Evolutionary conservation across 768 basidiomycete genomes (phyloP), one percentile per base, ranked within the genome.

Genomic region (Psilocybe cubensis): DNA sequence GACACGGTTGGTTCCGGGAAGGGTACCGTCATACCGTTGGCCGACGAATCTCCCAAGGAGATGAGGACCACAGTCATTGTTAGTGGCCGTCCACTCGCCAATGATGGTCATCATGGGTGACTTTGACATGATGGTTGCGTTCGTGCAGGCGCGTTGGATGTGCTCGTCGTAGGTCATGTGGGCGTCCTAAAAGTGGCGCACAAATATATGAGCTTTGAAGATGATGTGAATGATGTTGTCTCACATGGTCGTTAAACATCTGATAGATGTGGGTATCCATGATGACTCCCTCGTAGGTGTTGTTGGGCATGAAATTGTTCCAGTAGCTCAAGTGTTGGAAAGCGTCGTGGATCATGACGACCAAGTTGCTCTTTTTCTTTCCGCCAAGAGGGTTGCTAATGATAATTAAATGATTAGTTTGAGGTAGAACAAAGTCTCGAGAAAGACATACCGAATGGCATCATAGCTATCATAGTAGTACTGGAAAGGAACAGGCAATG

Each of bases 201-300:
- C 14, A 17, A 18, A 23, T 48, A 40, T 51, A 12, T 35, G 40
- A 41, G 33, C 31, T 60, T 54, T 17, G 25, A 21, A 38, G 17
- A 41, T 18, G 11, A 38, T 38, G 17, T 44, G 23, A 23, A 24
- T 14, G n/a, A 38, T 1, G 35, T 23, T 6, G 9, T 27, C 83
- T 68, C 62, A 87, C 88, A 11, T 71, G 69, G 29, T 77, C 60
- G 17, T 77, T 79, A 73, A 91, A 92, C 66, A 92, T 78, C 66
- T 90, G 87, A 68, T 92, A 91, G 49, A 87, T 83, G 67, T 92
- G 90, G 24, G 85, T 89, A 66, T 91, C 92, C 77, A 93, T 84
- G 24, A 86, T 81, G 25, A 92, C 91, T 10, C 88, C 88, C 24
- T 84, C 64, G 53, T 62, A 87, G 20, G 74, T 43, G 0, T 83